Evolutionary conservation across 768 basidiomycete genomes (phyloP), one percentile per base, ranked within the genome.

Genomic region (Omphalotus guepiniiformis): DNA sequence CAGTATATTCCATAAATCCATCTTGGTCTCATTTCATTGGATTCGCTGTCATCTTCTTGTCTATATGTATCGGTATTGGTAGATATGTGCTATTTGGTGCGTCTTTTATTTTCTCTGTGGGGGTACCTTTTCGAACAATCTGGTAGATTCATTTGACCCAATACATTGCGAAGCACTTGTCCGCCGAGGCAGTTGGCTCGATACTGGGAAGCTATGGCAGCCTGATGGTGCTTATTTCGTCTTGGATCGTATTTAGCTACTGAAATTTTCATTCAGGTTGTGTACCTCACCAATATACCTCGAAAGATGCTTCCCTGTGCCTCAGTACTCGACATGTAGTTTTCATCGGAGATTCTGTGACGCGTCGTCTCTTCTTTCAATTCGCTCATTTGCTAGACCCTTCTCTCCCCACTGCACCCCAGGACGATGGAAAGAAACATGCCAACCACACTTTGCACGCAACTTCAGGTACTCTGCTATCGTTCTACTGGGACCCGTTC

Each of bases 401-500:
- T 2, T 64, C 63, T 6, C 68, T 85, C 15, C 82, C 82, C 13
- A 70, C 63, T 21, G 65, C 66, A 28, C 80, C 76, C 36, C 63
- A 74, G 11, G 66, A 80, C 50, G 76, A 81, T 38, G 75, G 76
- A 21, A 67, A 74, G 47, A 92, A 87, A 63, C 92, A 95, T 63
- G 61, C 73, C 1, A 79, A 94, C 62, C 69, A 85, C 55, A 63
- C 57, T 4, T 67, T 83, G 22, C 61, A 61, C 7, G 73, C 82
- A 3, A 62, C 54, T 23, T 64, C 73, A 34, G 75, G 73, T 19
- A 74, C 71, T 40, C 57, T 70, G 13, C 59, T 89, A 15, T 70
- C 74, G 9, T 90, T 92, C 63, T 58, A 72, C 53, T 93, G 93
- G 93, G 93, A 94, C 56, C 93, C 93, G 13, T 95, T 80, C 62